Conservation (phyloP, 257 asterid genomes). For the Solanum sejunctum region DNA sequence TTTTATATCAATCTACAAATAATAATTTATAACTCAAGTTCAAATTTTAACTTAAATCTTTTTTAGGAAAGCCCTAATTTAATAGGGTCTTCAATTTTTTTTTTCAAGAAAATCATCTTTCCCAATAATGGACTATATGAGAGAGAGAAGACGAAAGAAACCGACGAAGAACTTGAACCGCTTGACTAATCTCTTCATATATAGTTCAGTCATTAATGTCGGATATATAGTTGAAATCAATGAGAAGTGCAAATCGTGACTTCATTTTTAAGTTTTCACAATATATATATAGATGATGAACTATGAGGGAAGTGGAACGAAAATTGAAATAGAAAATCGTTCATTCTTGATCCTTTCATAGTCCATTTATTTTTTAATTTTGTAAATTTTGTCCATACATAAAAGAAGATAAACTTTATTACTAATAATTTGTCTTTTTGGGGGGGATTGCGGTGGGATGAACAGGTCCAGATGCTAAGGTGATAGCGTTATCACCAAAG, state of each 20-base stretch:
- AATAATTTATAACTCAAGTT: not conserved
- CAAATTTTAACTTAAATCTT: not conserved
- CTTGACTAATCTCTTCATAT: not conserved
- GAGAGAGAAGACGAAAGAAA: not conserved
- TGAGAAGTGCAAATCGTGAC: not conserved
- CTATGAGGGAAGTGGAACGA: not conserved
- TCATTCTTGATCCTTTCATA: not conserved
- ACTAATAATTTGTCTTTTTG: not conserved
- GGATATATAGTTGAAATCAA: not conserved
- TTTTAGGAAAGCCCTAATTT: not conserved
- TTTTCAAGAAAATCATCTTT: not conserved
- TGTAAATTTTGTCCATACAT: not conserved
- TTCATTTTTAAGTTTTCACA: not conserved
- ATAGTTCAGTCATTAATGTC: not conserved
- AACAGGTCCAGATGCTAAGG: slow-evolving; percentile 67
- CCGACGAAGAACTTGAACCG: not conserved
- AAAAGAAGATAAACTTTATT: not conserved
- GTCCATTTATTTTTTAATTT: not conserved
- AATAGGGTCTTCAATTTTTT: not conserved
- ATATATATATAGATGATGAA: not conserved
- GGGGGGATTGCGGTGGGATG: not conserved
- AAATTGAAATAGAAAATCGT: not conserved
- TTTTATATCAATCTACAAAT: not conserved
- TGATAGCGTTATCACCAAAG: slow-evolving; percentile 65
- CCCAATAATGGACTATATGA: not conserved